Base-by-base conservation (phyloP, 2,329 filamentous ascomycete species). In the Bipolaris victoriae region DNA sequence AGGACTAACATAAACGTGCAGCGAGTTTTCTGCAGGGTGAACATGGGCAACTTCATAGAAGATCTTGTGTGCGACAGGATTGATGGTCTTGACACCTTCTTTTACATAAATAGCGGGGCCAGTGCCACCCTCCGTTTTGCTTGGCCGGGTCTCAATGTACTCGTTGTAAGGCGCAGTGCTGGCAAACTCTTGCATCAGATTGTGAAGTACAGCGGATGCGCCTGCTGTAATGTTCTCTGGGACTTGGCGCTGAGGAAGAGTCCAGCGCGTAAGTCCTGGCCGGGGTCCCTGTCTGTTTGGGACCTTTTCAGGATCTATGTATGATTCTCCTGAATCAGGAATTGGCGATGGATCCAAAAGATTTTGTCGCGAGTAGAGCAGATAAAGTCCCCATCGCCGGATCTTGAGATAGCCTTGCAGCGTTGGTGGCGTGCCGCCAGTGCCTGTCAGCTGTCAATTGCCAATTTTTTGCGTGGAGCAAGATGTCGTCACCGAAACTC, bases 1-100 rank as follows among this genome's bases (percentile, higher is more conserved):
- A 0, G 90, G 90, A 69, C 93, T 90, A 29, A 95, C 82, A 52
- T 87, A 91, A 73, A 95, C 82, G 76, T 96, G 91, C 81, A 94
- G 81, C 11, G 88, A 90, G 63, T 88, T 85, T 61, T 95, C 91
- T 18, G 83, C 87, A 52, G 87, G 85, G 76, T 96, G 92, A 11
- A 92, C 85, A 73, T 96, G 92, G 16, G 70, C 71, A 1, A 74
- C 47, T 49, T 74, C 71, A 45, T 69, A 72, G 54, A 70, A 71
- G 33, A 73, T 72, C 35, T 68, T 73, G 37, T 67, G 61, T n/a
- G 69, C 68, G 1, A 54, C 57, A 0, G 70, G 68, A 35, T 74
- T 73, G 41, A 69, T 70, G 3, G 61, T 68, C 9, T 59, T 55
- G 18, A 71, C 61, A 7, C 66, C 58, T 37, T 62, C 58, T 4